Base-by-base conservation (phyloP, 495 filamentous ascomycete species). In the Parmelia sp. region DNA sequence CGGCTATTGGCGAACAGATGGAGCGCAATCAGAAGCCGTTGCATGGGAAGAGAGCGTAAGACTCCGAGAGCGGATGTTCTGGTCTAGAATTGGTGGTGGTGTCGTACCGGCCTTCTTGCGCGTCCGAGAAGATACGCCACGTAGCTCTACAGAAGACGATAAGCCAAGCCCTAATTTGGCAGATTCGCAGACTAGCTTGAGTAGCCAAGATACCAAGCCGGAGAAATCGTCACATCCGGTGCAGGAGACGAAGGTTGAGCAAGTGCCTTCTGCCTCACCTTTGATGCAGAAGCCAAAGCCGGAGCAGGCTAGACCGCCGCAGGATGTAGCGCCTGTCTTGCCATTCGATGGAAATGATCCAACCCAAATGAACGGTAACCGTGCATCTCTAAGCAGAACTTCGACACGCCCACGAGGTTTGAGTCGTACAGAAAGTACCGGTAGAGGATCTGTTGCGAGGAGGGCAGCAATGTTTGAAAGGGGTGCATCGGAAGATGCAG, bases 1-100 rank as follows among this genome's bases (percentile, higher is more conserved):
- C 68, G 95, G 94, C 33, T 85, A 94, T 67, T 90, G 92, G 83
- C 83, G 90, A 44, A 75, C 77, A 36, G 91, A 96, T 44, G 86
- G 82, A 33, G 80, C 84, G 39, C 89, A 91, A 62, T 88, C 90
- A 42, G 85, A 90, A 72, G 88, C 86, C 66, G 85, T 85, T 40
- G 91, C 92, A 6, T 98, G 94, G 94, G 91, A 96, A 71, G 94
- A 97, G 75, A 90, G 90, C 60, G 86, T 96, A 23, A 84, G 89
- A 25, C 76, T 97, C 58, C 80, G 94, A 53, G 94, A 98, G 72
- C 82, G 91, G 65, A 96, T 97, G 88, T 98, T 98, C 71, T 98
- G 94, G 94, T 86, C 88, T 55, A 79, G 94, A 35, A 84, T 97
- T 55, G 93, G 93, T 21, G 92, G 89, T 21, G 92, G 92, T 23